Evolutionary conservation across 2,329 filamentous ascomycete genomes (phyloP).

Genomic region (Esteya vermicola): DNA sequence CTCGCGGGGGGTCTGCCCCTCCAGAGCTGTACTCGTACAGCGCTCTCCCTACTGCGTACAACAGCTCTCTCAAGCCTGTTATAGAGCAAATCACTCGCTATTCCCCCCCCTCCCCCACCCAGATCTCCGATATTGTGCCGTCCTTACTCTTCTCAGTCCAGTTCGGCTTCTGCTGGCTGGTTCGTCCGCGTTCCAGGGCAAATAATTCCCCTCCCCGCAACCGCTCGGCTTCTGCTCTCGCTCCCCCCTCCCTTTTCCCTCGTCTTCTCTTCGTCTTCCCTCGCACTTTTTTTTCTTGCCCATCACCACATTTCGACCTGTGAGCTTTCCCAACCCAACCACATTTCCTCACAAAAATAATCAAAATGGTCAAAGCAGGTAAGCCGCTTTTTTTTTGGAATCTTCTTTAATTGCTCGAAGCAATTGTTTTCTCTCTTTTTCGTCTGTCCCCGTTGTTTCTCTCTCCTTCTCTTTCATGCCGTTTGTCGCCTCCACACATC

Average conservation of each 20-base stretch:
- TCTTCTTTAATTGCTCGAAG: not conserved
- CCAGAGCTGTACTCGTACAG: constrained; percentile 3
- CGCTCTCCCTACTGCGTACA: constrained; percentile 2
- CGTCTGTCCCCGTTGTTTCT: not conserved
- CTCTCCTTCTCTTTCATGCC: not conserved
- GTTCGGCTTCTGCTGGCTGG: too few species aligned
- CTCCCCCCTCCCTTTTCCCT: not conserved
- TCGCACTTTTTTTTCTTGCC: not conserved
- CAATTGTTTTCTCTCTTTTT: not conserved
- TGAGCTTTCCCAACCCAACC: not conserved
- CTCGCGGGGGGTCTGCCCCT: constrained; percentile 1
- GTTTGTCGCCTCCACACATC: too few species aligned
- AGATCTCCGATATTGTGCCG: constrained; percentile 8
- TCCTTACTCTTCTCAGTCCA: too few species aligned
- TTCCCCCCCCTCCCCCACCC: not conserved
- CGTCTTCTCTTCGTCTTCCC: not conserved
- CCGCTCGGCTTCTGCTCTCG: constrained; percentile 2
- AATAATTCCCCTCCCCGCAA: too few species aligned
- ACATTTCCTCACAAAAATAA: constrained; percentile 4
- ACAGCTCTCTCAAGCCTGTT: not conserved
- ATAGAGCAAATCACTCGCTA: not conserved
- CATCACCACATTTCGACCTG: not conserved
- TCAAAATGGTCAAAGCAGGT: constrained; percentile 99
- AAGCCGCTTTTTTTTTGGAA: constrained; percentile 14
- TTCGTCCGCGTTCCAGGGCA: too few species aligned